Base-by-base conservation (phyloP, 768 basidiomycete genomes). In the Mycena floridula region DNA sequence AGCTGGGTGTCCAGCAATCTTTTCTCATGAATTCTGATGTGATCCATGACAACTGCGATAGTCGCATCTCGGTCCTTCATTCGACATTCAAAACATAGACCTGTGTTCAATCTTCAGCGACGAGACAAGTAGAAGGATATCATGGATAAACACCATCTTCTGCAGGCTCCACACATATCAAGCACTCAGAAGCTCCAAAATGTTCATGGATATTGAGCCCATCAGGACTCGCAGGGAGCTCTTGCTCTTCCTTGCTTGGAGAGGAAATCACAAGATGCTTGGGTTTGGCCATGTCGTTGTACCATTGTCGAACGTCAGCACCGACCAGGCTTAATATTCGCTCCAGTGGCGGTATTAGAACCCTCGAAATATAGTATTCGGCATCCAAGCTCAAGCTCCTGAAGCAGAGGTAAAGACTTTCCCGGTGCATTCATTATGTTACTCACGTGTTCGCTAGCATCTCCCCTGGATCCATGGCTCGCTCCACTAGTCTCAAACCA, bases 271-370 rank as follows among this genome's bases (percentile, higher is more conserved):
- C 71, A 54, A 55, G 67, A 57, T 37, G 55, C 46, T 38, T 58
- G 5, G 56, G 66, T 58, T 80, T 81, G 2, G 90, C 88, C 90
- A 94, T 92, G 23, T 85, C 82, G 40, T 84, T 73, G 56, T 81
- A 97, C 95, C 95, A 98, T 35, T 72, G 68, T 42, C 76, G 74
- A 22, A 95, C 82, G 58, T 96, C 86, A 7, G 85, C 91, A 13
- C 95, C 94, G 25, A 94, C 72, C 20, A 98, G 78, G 48, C 85
- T 91, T 70, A 98, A 90, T 37, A 99, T 78, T 37, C 96, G 78
- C 47, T 89, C 86, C 50, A 99, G 59, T 0, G 95, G 92, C 7
- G 90, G 91, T 36, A 98, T 90, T 37, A 98, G 72, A 13, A 93
- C 82, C 37, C 78, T 72, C 0, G 77, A 75, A 54, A 99, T 94